phyloP scores from a whole-genome alignment of 2,329 filamentous ascomycete species.

The Sporothrix brasiliensis region DNA sequence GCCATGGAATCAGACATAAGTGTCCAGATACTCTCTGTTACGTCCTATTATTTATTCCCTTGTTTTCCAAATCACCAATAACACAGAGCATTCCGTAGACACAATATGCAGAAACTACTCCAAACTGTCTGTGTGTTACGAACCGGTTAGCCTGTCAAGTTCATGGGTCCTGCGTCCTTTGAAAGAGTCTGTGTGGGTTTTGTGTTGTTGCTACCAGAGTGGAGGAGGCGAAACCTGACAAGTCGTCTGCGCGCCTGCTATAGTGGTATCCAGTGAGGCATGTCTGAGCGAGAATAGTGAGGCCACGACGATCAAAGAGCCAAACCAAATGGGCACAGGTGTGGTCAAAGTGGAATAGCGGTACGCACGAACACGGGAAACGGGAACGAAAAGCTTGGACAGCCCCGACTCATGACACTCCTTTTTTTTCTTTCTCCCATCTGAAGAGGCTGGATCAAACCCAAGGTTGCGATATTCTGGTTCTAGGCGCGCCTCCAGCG shows the following conservation, averaged over 20 bases:
- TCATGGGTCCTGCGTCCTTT: not conserved
- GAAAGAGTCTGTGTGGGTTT: not conserved
- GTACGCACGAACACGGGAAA: not conserved
- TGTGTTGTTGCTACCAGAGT: not conserved
- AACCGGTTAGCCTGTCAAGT: not conserved
- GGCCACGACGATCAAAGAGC: not conserved
- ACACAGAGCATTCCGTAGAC: not conserved
- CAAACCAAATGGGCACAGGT: not conserved
- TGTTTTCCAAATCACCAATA: too few relatives aligned
- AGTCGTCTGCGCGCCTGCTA: not conserved
- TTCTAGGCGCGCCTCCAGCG: not conserved
- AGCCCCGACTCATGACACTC: not conserved
- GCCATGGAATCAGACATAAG: too few relatives aligned
- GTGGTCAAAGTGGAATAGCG: too few relatives aligned
- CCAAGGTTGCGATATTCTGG: slow-evolving; percentile 1
- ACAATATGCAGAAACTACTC: not conserved
- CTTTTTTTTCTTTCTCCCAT: not conserved
- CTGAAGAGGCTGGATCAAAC: not conserved
- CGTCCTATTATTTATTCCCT: too few relatives aligned
- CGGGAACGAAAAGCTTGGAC: not conserved
- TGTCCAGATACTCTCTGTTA: too few relatives aligned
- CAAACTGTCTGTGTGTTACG: slow-evolving; percentile 13
- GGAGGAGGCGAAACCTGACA: too few relatives aligned
- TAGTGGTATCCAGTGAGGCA: not conserved
- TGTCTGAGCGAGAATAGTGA: not conserved